Evolutionary conservation across 2,329 filamentous ascomycete species (phyloP), one percentile per base, ranked within the genome.

Genomic region (Aspergillus ustus): DNA sequence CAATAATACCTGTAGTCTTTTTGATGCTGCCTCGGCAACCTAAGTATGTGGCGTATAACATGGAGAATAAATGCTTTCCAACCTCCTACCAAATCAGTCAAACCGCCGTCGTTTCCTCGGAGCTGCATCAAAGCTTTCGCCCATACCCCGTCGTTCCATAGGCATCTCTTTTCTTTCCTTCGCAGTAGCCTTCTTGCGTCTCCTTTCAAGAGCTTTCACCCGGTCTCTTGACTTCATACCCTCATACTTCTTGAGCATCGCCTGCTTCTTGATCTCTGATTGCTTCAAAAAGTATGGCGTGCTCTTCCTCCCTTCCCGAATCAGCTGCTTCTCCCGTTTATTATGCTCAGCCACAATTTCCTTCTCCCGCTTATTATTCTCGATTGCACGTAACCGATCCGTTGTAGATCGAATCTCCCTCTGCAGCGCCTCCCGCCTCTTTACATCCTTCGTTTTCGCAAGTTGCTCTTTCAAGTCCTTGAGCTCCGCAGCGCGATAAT

Each of bases 241-340:
- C 69, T 89, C 85, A 78, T 91, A 97, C 74, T 90, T 87, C 70
- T 95, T 89, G 72, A 91, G 82, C 64, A 97, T 81, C 59, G 93
- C 83, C 77, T 89, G 83, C 83, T 94, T 92, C 88, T 95, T 96
- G 82, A 95, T 87, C 80, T 97, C 94, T 72, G 89, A 88, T 81
- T 89, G 89, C 86, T 99, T 99, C 70, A 98, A 81, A 78, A 92
- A 98, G 80, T 93, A 99, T 0, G 95, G 94, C 74, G 85, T 87
- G 54, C 72, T 75, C 72, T 81, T 82, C 87, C 97, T 97, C 63
- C 95, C 95, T 80, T 96, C 87, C 70, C 88, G 88, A 55, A 98
- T 88, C 63, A 91, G 80, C 75, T 93, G 90, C 80, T 92, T 93
- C 83, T 99, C 95, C 75, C 88, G 84, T 79, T 86, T 86, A 72